Evolutionary conservation across 805 yeast species (phyloP).

Genomic region (Ogataea zsoltii): DNA sequence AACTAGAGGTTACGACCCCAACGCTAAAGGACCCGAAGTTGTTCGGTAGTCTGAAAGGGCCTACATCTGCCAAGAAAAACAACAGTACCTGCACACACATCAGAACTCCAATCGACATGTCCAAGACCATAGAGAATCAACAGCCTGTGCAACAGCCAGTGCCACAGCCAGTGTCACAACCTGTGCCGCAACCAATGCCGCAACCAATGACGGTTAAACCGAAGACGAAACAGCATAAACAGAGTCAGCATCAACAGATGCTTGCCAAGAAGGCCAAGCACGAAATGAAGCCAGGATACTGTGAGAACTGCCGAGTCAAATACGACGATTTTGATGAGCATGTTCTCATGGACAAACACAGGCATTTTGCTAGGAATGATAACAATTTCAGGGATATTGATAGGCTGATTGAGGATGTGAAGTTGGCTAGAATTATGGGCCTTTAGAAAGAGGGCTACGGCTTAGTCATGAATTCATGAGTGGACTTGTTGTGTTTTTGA

Average conservation of each 20-base stretch:
- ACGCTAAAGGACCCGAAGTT: background rate
- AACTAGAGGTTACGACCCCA: background rate
- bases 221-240: background rate
- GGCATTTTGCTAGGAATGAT: slow-evolving; percentile 73
- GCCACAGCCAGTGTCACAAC: background rate
- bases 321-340: slow-evolving; percentile 82
- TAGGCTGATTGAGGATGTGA: slow-evolving; percentile 54
- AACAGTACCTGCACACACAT: background rate
- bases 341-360: slow-evolving; percentile 65
- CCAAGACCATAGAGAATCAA: background rate
- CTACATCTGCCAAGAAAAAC: background rate
- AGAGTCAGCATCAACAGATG: background rate
- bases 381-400: slow-evolving; percentile 78
- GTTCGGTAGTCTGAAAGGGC: slow-evolving; percentile 3
- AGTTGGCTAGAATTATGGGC: slow-evolving; percentile 26
- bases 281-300: slow-evolving; percentile 64
- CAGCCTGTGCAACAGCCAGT: background rate
- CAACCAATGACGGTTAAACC: background rate
- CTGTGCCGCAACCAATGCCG: too few relatives aligned
- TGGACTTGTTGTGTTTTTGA: too few relatives aligned
- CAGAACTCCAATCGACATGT: slow-evolving; percentile 2
- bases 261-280: slow-evolving; percentile 21
- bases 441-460: too few relatives aligned
- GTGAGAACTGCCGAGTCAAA: slow-evolving; percentile 89
- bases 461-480: too few relatives aligned